These are phyloP conservation scores for Fusarium phyllophilum DNA, from an alignment of 2,329 filamentous ascomycete genomes.

Conservation along the genomic window DNA sequence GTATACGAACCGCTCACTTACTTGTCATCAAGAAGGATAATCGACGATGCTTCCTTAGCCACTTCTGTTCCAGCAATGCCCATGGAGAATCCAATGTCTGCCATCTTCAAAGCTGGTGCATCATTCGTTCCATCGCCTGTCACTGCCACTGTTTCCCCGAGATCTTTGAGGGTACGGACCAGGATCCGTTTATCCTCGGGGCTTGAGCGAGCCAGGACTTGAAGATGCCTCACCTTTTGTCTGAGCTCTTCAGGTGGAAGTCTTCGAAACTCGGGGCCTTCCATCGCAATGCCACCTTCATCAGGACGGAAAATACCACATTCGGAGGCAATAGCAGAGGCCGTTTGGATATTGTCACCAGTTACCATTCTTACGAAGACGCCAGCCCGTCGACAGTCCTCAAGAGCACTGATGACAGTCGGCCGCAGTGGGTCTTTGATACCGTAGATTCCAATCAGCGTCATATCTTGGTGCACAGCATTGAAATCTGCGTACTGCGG, in stretches of 20 bases:
- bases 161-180: constrained; percentile 69
- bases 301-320: constrained; percentile 53
- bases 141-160: constrained; percentile 67
- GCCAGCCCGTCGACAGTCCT: constrained; percentile 71
- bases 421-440: constrained; percentile 74
- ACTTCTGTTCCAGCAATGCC: constrained; percentile 72
- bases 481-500: constrained; percentile 64
- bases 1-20: constrained; percentile 11
- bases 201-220: constrained; percentile 72
- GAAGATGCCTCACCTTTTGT: constrained; percentile 67
- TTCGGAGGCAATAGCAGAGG: constrained; percentile 57
- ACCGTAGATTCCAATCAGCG: constrained; percentile 64
- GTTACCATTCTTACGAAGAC: constrained; percentile 75
- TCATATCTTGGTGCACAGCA: constrained; percentile 56
- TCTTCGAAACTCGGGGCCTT: constrained; percentile 66
- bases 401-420: constrained; percentile 70
- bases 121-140: constrained; percentile 73
- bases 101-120: constrained; percentile 67
- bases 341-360: constrained; percentile 58
- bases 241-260: constrained; percentile 61
- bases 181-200: constrained; percentile 74
- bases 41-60: constrained; percentile 70
- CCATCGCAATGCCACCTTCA: constrained; percentile 75
- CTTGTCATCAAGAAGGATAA: constrained; percentile 71
- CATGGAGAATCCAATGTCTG: constrained; percentile 72